Conservation (phyloP, 495 filamentous ascomycete species). For the Aspergillus nidulans region DNA sequence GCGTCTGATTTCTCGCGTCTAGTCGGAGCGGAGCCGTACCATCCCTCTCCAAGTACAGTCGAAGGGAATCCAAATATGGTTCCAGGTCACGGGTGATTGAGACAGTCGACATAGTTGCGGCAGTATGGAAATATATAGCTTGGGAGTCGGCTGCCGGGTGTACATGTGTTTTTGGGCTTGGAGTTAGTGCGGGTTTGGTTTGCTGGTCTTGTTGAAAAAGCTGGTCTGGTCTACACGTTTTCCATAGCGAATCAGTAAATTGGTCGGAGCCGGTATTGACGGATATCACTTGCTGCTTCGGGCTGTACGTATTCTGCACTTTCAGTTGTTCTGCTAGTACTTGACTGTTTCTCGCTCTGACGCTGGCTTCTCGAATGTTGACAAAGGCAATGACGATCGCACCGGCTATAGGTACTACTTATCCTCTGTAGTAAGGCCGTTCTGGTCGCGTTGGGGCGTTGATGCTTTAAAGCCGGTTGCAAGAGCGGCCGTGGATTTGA, state of each 20-base stretch:
- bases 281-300: constrained; percentile 4
- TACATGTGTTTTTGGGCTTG: neutral
- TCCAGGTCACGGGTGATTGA: constrained; percentile 30
- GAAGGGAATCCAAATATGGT: constrained; percentile 29
- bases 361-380: too few relatives aligned
- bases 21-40: neutral
- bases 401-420: neutral
- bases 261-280: neutral
- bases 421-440: too few relatives aligned
- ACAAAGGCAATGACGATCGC: neutral
- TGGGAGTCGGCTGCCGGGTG: too few relatives aligned
- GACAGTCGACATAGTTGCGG: constrained; percentile 23
- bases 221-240: constrained; percentile 2
- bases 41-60: constrained; percentile 21
- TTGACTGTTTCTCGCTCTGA: too few relatives aligned
- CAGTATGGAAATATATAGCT: too few relatives aligned
- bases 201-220: neutral
- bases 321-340: too few relatives aligned
- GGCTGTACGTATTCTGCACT: neutral
- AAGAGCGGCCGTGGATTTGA: too few relatives aligned
- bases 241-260: constrained; percentile 1
- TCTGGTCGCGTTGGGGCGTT: too few relatives aligned
- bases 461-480: too few relatives aligned
- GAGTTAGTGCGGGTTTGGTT: neutral
- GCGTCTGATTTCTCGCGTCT: neutral